A percentile compares a stretch with the other conserved stretches of the same genome.
Conservation (phyloP, 495 filamentous ascomycete species). For the Penicillium goetzii region DNA sequence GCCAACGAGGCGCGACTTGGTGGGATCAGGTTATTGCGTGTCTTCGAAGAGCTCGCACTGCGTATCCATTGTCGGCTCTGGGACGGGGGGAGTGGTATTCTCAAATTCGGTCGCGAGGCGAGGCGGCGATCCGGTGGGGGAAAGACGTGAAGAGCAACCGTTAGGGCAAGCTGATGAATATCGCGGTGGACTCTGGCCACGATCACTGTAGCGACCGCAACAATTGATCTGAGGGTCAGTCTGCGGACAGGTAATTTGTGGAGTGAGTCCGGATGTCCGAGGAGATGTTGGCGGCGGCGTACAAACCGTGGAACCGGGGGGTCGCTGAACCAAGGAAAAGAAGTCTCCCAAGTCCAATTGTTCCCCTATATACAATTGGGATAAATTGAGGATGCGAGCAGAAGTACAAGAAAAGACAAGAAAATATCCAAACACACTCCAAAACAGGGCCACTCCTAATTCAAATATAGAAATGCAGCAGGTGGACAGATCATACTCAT, state of each 20-base stretch:
- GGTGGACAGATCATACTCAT: conserved; percentile 3
- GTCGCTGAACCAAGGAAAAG: background rate
- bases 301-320: conserved; percentile 16
- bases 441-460: background rate
- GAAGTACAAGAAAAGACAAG: background rate
- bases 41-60: conserved; percentile 34
- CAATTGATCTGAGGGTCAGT: background rate
- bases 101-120: conserved; percentile 18
- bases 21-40: conserved; percentile 37
- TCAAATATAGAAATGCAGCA: conserved; percentile 11
- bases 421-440: background rate
- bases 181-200: background rate
- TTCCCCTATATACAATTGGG: background rate
- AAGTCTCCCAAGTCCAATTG: background rate
- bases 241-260: background rate
- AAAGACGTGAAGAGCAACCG: background rate
- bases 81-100: background rate
- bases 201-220: background rate
- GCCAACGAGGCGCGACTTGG: conserved; percentile 30
- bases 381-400: background rate
- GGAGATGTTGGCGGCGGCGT: conserved; percentile 6
- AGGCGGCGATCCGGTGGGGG: conserved; percentile 1
- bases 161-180: background rate
- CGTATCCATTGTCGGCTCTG: conserved; percentile 44
- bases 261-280: conserved; percentile 1